A percentile compares a stretch with the other conserved stretches of the same genome.
Conservation (phyloP, 306 rosid genomes). For the Arachis hypogaea region DNA sequence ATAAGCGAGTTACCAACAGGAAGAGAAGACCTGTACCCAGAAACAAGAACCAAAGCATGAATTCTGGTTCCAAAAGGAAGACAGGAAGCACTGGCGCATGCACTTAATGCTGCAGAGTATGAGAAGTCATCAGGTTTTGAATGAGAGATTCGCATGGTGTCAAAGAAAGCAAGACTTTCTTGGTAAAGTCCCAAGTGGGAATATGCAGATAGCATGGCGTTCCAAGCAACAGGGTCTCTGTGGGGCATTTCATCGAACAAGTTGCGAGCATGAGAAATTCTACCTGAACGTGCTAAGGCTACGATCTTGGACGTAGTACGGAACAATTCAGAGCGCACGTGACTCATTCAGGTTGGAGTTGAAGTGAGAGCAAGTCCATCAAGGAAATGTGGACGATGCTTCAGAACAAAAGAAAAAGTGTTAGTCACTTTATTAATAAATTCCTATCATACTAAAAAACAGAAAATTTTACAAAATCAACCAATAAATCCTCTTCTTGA, state of each 20-base stretch:
- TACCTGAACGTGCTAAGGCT: constrained; percentile 45
- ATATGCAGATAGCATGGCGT: constrained; percentile 72
- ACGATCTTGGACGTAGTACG: constrained; percentile 58
- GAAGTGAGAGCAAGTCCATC: background rate
- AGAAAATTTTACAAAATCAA: too few relatives aligned
- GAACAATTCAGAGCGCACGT: constrained; percentile 53
- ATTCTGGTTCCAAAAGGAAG: constrained; percentile 50
- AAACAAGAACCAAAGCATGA: constrained; percentile 56
- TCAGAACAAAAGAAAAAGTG: background rate
- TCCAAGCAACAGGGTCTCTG: constrained; percentile 75
- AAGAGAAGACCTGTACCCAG: constrained; percentile 59
- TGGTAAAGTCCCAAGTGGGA: constrained; percentile 59
- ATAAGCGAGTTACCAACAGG: constrained; percentile 65
- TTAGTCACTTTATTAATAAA: too few relatives aligned
- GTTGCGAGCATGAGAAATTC: constrained; percentile 61
- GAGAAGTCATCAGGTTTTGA: constrained; percentile 63
- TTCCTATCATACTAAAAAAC: too few relatives aligned
- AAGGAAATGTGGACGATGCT: background rate
- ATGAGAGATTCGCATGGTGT: constrained; percentile 52
- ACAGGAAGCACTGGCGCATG: constrained; percentile 54
- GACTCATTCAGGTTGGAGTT: constrained; percentile 36
- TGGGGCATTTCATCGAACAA: constrained; percentile 67
- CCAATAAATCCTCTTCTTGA: too few relatives aligned
- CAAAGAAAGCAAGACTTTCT: constrained; percentile 57
- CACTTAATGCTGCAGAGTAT: constrained; percentile 57